These are phyloP conservation scores for Xeromyces bisporus DNA, from an alignment of 495 filamentous ascomycete genomes.

Conservation along the genomic window DNA sequence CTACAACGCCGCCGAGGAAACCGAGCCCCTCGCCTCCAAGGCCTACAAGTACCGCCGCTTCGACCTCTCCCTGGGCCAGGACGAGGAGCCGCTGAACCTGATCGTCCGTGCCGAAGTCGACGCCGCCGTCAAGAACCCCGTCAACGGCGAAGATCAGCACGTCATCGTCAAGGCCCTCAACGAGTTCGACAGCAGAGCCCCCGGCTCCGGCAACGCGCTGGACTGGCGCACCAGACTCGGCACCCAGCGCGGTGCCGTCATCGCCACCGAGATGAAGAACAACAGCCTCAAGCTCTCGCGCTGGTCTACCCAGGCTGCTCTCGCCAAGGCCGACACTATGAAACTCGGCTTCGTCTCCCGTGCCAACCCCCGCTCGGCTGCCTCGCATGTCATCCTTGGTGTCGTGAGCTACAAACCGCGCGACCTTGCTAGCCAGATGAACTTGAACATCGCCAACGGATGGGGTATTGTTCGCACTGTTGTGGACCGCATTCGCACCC, in stretches of 20 bases:
- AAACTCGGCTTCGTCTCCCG: conserved; percentile 98
- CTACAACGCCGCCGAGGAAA: conserved; percentile 87
- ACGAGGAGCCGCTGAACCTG: conserved; percentile 79
- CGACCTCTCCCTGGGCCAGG: conserved; percentile 79
- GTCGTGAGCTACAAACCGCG: conserved; percentile 93
- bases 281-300: conserved; percentile 94
- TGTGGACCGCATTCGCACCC: conserved; percentile 56
- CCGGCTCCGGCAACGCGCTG: conserved; percentile 79
- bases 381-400: conserved; percentile 85
- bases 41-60: conserved; percentile 96
- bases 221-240: conserved; percentile 93
- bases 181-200: conserved; percentile 96
- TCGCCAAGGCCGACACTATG: conserved; percentile 91
- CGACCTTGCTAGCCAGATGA: conserved; percentile 97
- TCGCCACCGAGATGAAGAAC: conserved; percentile 99
- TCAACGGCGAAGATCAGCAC: conserved; percentile 73
- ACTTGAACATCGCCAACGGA: conserved; percentile 84
- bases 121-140: conserved; percentile 84
- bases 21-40: conserved; percentile 83
- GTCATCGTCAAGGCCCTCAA: conserved; percentile 90
- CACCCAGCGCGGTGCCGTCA: conserved; percentile 83
- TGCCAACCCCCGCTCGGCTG: conserved; percentile 70
- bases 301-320: conserved; percentile 90
- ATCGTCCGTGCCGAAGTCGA: conserved; percentile 94
- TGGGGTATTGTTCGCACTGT: conserved; percentile 99